Evolutionary conservation across 2,329 filamentous ascomycete species (phyloP), one percentile per base, ranked within the genome.

Genomic region (Chrysosporium keratinophilum): DNA sequence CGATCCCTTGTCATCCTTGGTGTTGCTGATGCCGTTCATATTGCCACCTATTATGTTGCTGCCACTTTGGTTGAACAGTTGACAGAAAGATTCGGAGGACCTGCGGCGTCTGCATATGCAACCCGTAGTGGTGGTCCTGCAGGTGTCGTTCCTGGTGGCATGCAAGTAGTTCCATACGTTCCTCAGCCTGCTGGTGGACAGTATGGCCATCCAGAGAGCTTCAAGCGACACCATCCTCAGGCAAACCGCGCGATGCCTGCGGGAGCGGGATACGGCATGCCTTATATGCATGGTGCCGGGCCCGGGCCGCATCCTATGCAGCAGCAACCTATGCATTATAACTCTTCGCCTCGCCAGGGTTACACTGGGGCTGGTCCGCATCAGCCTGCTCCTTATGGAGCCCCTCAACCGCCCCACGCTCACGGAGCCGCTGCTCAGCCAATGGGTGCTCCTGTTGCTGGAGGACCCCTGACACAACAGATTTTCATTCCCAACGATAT

Each of bases 401-500:
- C 71, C 43, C 81, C 84, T 55, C 81, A 83, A 68, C 78, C 67
- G 62, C 76, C 64, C 65, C 79, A 65, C 45, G 75, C 75, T 31
- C 82, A 84, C 62, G 83, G 81, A 57, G 85, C 82, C 19, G 84
- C 85, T 52, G 83, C 82, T 58, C 66, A 68, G 64, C 85, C 88
- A 7, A 84, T 89, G 74, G 81, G 84, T 59, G 81, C 81, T 15
- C 81, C 82, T 72, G 78, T 90, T 64, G 84, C 86, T 40, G 88
- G 87, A 50, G 84, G 88, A 59, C 88, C 90, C 49, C 77, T 97
- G 65, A 98, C 93, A 2, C 93, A 98, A 72, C 93, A 98, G 72
- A 98, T 98, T 61, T 98, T 87, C 74, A 98, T 98, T 63, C 93
- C 93, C 55, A 98, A 98, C 68, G 93, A 98, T 66, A 97, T 98